These are phyloP conservation scores for Saccharomycopsis malanga DNA, from an alignment of 805 yeast species.

Conservation along the genomic window DNA sequence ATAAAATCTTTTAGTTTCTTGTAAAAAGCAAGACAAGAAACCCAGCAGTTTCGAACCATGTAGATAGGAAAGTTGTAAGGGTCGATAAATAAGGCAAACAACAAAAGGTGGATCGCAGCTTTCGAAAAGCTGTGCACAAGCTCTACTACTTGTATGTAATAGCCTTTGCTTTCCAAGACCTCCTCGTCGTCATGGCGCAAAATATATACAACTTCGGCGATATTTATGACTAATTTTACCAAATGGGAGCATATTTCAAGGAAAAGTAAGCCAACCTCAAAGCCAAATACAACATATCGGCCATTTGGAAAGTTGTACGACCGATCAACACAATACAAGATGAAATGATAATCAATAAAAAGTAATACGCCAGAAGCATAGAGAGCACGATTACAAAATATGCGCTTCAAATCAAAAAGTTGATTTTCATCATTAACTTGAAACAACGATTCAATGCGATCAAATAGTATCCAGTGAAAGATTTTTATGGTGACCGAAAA, in stretches of 20 bases:
- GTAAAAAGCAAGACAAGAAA: slow-evolving; percentile 29
- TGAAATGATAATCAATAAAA: slow-evolving; percentile 39
- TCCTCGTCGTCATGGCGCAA: slow-evolving; percentile 46
- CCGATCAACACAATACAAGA: slow-evolving; percentile 26
- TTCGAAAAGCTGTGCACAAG: slow-evolving; percentile 43
- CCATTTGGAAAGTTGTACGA: slow-evolving; percentile 39
- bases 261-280: slow-evolving; percentile 63
- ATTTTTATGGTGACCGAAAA: slow-evolving; percentile 49
- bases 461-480: slow-evolving; percentile 67
- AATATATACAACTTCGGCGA: slow-evolving; percentile 50
- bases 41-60: slow-evolving; percentile 43
- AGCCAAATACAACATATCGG: slow-evolving; percentile 60
- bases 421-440: slow-evolving; percentile 28
- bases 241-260: slow-evolving; percentile 43
- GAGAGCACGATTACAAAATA: slow-evolving; percentile 20
- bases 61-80: slow-evolving; percentile 41
- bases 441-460: slow-evolving; percentile 39
- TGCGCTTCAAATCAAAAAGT: slow-evolving; percentile 20
- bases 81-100: slow-evolving; percentile 40
- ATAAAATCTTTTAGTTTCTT: slow-evolving; percentile 34
- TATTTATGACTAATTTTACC: slow-evolving; percentile 42
- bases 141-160: slow-evolving; percentile 52
- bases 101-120: slow-evolving; percentile 36
- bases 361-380: slow-evolving; percentile 6
- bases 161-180: slow-evolving; percentile 64